A percentile compares a stretch with the other conserved stretches of the same genome.
Evolutionary conservation across 164 flowering plant species (phyloP).

Genomic region (grape (Vitis vinifera)): DNA sequence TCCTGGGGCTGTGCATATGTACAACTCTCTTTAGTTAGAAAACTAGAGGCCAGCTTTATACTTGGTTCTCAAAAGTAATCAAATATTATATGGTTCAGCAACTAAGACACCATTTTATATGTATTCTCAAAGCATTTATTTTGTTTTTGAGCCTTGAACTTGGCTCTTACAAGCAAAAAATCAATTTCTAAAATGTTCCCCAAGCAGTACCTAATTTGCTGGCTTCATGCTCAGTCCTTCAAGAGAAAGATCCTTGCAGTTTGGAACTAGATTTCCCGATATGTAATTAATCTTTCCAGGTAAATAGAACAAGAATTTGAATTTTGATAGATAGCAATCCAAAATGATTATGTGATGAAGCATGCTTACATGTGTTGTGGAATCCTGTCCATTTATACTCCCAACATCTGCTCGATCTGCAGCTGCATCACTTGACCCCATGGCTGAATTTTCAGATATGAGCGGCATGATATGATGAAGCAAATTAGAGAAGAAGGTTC

Average conservation of each 20-base stretch:
- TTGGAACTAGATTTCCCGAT: neutral
- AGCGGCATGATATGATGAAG: slow-evolving; percentile 60
- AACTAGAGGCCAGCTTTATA: neutral
- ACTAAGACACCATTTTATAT: too few relatives aligned
- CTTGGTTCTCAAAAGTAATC: neutral
- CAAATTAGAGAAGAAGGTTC: slow-evolving; percentile 47
- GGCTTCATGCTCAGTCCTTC: too few relatives aligned
- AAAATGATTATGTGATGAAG: neutral
- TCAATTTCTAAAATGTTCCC: too few relatives aligned
- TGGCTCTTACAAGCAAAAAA: too few relatives aligned
- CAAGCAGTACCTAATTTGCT: too few relatives aligned
- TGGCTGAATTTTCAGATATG: slow-evolving; percentile 31
- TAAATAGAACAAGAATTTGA: too few relatives aligned
- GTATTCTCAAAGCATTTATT: too few relatives aligned
- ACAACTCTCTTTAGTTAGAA: neutral
- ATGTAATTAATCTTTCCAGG: neutral
- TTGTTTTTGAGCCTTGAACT: too few relatives aligned
- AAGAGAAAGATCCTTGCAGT: too few relatives aligned
- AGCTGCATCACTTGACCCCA: slow-evolving; percentile 17
- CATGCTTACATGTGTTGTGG: slow-evolving; percentile 29
- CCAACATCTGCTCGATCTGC: slow-evolving; percentile 23
- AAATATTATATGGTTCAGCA: neutral
- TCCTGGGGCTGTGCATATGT: slow-evolving; percentile 30
- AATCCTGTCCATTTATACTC: slow-evolving; percentile 11
- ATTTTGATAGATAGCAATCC: neutral